Evolutionary conservation across 257 asterid species (phyloP).

Genomic region (Hygrophila difformis): DNA sequence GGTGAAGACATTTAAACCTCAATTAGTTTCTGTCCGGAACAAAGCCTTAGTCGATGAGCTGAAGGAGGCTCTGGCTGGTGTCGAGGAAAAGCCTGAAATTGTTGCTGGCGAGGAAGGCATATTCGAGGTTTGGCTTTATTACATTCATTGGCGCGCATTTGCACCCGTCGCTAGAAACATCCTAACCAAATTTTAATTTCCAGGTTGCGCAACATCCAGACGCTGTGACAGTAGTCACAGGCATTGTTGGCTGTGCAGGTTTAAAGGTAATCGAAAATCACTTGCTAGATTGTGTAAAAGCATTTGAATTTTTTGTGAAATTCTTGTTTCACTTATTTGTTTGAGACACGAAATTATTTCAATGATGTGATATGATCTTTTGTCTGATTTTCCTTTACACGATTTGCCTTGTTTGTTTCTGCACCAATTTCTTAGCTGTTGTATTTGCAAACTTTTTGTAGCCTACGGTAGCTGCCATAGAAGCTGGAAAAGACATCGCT

Average conservation of each 20-base stretch:
- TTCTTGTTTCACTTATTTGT: too few species aligned
- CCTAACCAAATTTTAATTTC: constrained; percentile 11
- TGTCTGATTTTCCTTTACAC: too few species aligned
- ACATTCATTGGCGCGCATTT: constrained; percentile 2
- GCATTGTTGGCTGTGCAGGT: constrained; percentile 99
- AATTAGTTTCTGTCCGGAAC: constrained; percentile 69
- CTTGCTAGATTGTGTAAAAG: too few species aligned
- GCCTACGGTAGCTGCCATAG: constrained; percentile 99
- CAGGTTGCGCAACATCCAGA: constrained; percentile 99
- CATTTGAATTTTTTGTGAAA: too few species aligned
- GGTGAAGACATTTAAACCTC: constrained; percentile 81
- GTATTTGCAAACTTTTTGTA: too few species aligned
- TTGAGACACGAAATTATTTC: too few species aligned
- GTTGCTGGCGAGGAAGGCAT: constrained; percentile 94
- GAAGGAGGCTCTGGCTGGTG: constrained; percentile 74
- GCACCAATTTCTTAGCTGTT: too few species aligned
- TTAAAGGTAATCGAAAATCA: constrained; percentile 80
- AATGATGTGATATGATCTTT: too few species aligned
- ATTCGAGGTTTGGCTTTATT: constrained; percentile 57
- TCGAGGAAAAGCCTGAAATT: constrained; percentile 80
- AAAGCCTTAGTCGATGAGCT: constrained; percentile 72
- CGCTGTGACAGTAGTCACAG: constrained; percentile 91
- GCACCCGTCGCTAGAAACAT: background rate
- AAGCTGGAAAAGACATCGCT: constrained; percentile 97
- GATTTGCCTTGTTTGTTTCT: too few species aligned